Evolutionary conservation across 306 rosid genomes (phyloP).

Genomic region (Albizia julibrissin): DNA sequence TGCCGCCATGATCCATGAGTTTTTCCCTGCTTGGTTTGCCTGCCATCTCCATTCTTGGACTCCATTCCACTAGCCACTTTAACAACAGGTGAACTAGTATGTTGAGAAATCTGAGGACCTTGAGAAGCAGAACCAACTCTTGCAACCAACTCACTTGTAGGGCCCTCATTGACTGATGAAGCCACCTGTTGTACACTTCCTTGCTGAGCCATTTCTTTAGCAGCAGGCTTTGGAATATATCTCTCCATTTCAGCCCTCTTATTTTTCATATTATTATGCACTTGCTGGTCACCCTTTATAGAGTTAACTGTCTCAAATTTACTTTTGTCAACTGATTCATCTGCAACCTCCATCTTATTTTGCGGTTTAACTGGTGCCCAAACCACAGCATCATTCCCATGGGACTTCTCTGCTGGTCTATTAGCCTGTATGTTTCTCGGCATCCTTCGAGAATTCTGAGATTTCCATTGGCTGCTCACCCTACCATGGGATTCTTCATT

Average conservation of each 20-base stretch:
- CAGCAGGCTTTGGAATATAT: slow-evolving; percentile 93
- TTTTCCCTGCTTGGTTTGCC: slow-evolving; percentile 72
- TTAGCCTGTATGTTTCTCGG: slow-evolving; percentile 64
- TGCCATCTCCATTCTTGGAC: slow-evolving; percentile 55
- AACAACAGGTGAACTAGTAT: slow-evolving; percentile 44
- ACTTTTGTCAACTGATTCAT: slow-evolving; percentile 55
- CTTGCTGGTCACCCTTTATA: slow-evolving; percentile 61
- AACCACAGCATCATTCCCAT: slow-evolving; percentile 64
- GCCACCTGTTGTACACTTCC: slow-evolving; percentile 54
- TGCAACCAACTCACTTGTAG: slow-evolving; percentile 42
- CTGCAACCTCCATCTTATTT: slow-evolving; percentile 58
- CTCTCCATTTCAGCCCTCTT: slow-evolving; percentile 96
- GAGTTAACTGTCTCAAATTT: slow-evolving; percentile 52
- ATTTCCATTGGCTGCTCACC: slow-evolving; percentile 70
- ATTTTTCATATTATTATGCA: slow-evolving; percentile 60
- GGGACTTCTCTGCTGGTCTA: slow-evolving; percentile 64
- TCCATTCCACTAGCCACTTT: slow-evolving; percentile 53
- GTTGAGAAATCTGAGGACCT: slow-evolving; percentile 39
- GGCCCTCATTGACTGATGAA: slow-evolving; percentile 48
- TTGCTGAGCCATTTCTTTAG: slow-evolving; percentile 94
- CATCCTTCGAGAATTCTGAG: slow-evolving; percentile 68
- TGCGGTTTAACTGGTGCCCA: slow-evolving; percentile 94
- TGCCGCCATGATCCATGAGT: slow-evolving; percentile 70
- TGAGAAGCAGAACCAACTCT: slow-evolving; percentile 50
- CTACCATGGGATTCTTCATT: slow-evolving; percentile 65